Conservation (phyloP, 345 rosid genomes). For the Physaria fendleri region DNA sequence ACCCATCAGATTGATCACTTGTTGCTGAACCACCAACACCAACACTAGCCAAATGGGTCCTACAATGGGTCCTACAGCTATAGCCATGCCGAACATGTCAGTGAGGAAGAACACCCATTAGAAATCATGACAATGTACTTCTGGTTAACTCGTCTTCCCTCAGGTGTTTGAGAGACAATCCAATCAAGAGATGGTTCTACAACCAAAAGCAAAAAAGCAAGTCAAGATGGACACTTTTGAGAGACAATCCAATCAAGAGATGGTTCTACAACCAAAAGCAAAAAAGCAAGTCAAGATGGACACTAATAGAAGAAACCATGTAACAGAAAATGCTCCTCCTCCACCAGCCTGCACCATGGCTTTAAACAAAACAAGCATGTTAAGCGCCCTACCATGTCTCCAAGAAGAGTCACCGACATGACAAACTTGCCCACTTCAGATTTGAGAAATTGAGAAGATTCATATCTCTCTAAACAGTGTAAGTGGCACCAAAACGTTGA, state of each 20-base stretch:
- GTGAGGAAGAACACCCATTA: constrained; percentile 51
- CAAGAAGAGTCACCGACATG: constrained; percentile 36
- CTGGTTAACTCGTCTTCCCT: constrained; percentile 50
- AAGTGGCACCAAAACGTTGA: too few species aligned
- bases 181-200: constrained; percentile 31
- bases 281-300: constrained; percentile 11
- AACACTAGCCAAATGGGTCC: constrained; percentile 68
- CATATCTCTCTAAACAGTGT: constrained; percentile 44
- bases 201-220: constrained; percentile 25
- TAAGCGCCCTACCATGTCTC: constrained; percentile 35
- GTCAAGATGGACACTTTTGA: neutral
- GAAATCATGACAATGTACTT: constrained; percentile 34
- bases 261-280: constrained; percentile 26
- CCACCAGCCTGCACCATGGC: constrained; percentile 36
- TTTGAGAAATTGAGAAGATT: constrained; percentile 56
- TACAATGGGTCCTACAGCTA: constrained; percentile 52
- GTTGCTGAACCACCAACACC: too few species aligned
- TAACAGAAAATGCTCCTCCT: neutral
- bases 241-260: constrained; percentile 40
- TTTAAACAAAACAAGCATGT: constrained; percentile 27
- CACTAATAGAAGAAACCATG: constrained; percentile 34
- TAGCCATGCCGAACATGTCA: constrained; percentile 63
- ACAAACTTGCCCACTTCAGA: constrained; percentile 61
- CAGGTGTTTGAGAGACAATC: constrained; percentile 48
- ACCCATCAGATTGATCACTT: too few species aligned